Evolutionary conservation across 1,284 basidiomycete genomes (phyloP).

Genomic region (Ustanciosporium gigantosporum): DNA sequence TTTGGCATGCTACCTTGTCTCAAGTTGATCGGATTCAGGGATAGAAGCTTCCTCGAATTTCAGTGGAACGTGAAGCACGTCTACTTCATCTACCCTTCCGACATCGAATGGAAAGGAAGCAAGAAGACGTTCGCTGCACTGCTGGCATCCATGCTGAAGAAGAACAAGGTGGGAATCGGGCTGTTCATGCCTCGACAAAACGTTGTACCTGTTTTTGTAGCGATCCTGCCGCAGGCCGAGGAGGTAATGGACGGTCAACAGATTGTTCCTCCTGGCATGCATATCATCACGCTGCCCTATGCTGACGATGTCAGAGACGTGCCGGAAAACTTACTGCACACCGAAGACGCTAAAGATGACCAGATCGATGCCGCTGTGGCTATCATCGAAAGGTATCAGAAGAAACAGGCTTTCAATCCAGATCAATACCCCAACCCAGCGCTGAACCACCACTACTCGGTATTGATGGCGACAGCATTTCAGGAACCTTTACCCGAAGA

Average conservation of each 20-base stretch:
- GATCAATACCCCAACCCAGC: constrained; percentile 88
- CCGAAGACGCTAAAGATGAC: constrained; percentile 69
- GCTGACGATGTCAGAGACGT: constrained; percentile 87
- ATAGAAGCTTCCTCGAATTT: constrained; percentile 66
- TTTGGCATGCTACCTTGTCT: constrained; percentile 65
- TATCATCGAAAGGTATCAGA: constrained; percentile 79
- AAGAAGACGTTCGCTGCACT: constrained; percentile 88
- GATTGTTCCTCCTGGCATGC: constrained; percentile 84
- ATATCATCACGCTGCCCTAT: constrained; percentile 86
- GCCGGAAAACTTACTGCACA: constrained; percentile 62
- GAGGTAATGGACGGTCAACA: constrained; percentile 74
- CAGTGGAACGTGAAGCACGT: constrained; percentile 91
- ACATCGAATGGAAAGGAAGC: constrained; percentile 84
- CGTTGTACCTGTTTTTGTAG: constrained; percentile 77
- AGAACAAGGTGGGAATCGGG: constrained; percentile 79
- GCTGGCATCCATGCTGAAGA: constrained; percentile 78
- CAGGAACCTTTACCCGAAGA: constrained; percentile 67
- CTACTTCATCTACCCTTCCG: constrained; percentile 88
- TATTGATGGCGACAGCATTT: constrained; percentile 88
- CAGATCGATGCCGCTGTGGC: constrained; percentile 72
- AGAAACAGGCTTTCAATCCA: constrained; percentile 78
- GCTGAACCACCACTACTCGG: constrained; percentile 82
- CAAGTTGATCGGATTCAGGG: constrained; percentile 88
- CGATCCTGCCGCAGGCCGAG: constrained; percentile 76
- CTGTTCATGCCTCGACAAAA: constrained; percentile 75